Conservation (phyloP, 306 rosid genomes). For the Gynostemma pentaphyllum region DNA sequence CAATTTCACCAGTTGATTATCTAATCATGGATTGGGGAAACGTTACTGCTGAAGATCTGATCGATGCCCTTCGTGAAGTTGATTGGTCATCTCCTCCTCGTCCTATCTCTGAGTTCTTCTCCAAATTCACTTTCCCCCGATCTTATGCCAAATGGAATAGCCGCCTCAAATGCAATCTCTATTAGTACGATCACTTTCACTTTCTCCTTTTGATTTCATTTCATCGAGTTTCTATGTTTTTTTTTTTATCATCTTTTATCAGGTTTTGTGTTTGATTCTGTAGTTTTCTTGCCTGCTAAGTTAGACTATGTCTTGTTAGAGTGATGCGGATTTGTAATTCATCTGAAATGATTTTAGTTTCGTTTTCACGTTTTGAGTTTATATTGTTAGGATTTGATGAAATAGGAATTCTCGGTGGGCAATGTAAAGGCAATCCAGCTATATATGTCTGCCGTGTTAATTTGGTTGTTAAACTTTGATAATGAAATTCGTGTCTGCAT, state of each 20-base stretch:
- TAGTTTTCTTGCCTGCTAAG: not conserved
- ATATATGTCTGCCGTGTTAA: not conserved
- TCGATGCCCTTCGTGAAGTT: constrained; percentile 96
- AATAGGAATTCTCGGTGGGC: not conserved
- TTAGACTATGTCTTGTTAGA: not conserved
- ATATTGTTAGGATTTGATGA: not conserved
- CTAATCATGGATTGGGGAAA: constrained; percentile 85
- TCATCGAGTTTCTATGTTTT: not conserved
- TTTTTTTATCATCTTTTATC: not conserved
- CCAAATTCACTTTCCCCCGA: constrained; percentile 76
- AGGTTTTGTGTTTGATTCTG: not conserved
- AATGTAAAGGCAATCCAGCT: not conserved
- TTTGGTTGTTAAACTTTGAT: not conserved
- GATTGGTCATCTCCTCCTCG: constrained; percentile 99
- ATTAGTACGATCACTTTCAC: constrained; percentile 44
- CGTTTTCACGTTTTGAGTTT: not conserved
- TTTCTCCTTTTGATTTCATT: no score
- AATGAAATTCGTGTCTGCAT: not conserved
- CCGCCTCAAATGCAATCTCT: constrained; percentile 98
- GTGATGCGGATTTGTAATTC: not conserved
- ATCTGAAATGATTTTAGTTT: not conserved
- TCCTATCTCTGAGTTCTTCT: constrained; percentile 84
- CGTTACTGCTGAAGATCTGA: constrained; percentile 91
- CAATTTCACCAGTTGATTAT: not conserved
- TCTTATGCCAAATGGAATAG: constrained; percentile 78